These are phyloP conservation scores for Cercophora scortea DNA, from an alignment of 495 filamentous ascomycete species.

Conservation along the genomic window DNA sequence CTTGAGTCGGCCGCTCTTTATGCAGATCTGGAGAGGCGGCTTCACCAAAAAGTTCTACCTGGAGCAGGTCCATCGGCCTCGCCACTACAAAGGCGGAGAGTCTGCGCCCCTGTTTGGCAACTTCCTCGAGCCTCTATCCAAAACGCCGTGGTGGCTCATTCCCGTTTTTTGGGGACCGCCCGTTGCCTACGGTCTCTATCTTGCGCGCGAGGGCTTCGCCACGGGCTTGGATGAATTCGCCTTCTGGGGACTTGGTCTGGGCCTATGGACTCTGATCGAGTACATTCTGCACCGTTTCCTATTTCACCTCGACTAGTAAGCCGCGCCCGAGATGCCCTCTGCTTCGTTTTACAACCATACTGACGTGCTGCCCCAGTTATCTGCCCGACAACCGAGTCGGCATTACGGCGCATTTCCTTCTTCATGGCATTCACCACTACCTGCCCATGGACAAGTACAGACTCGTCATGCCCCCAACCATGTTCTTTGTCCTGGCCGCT, in stretches of 20 bases:
- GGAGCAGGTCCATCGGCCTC: conserved; percentile 88
- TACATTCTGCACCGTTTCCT: conserved; percentile 85
- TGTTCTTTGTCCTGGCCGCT: conserved; percentile 75
- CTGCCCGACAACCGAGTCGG: conserved; percentile 90
- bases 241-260: conserved; percentile 60
- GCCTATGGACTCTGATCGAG: conserved; percentile 83
- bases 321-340: neutral
- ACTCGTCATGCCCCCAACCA: conserved; percentile 91
- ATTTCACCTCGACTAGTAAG: conserved; percentile 90
- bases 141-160: conserved; percentile 88
- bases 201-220: conserved; percentile 51
- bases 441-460: conserved; percentile 96
- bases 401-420: conserved; percentile 82
- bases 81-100: conserved; percentile 86
- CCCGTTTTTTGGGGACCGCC: conserved; percentile 81
- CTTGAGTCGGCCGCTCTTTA: conserved; percentile 72
- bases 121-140: conserved; percentile 88
- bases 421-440: conserved; percentile 97
- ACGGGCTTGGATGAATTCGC: conserved; percentile 31
- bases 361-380: conserved; percentile 38
- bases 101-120: conserved; percentile 97
- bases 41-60: conserved; percentile 94
- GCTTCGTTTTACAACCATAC: too few species aligned
- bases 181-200: conserved; percentile 64
- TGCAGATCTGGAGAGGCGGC: conserved; percentile 81